Base-by-base conservation (phyloP, 2,329 filamentous ascomycete genomes). In the Aspergillus costaricaensis region DNA sequence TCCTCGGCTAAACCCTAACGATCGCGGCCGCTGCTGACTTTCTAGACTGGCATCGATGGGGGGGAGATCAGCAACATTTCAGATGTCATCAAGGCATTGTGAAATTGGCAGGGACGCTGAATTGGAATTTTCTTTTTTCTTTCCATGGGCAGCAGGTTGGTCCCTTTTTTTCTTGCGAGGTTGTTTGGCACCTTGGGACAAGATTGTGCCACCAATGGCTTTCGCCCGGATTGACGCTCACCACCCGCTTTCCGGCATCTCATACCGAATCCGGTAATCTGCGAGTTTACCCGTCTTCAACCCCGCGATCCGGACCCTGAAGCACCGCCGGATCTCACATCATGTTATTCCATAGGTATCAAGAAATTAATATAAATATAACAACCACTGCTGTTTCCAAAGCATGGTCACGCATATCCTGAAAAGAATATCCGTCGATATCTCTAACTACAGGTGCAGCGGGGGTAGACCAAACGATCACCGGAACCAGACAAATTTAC, bases 1-100 rank as follows among this genome's bases (percentile, higher is more conserved):
- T 68, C 67, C 74, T 76, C 74, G 74, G 73, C 72, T 76, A 76
- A 76, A 74, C 72, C 74, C 74, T 76, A 76, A 68, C 53, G 63
- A 65, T 61, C 39, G 30, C n/a, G 1, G 32, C 57, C 44, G 49
- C 58, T 48, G 48, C 23, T 32, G 39, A 55, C 51, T 17, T 27
- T 23, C 21, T 52, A 53, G 32, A 36, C 32, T 36, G 32, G 4
- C 12, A 5, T 15, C 32, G 1, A 36, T 36, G 32, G 32, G 12
- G 12, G 32, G 32, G 12, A 36, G 32, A 36, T 36, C 32, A 14
- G 32, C 32, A 14, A 36, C 32, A 14, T 15, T 36, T 14, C 3
- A 36, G 4, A 36, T 36, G 32, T 36, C 32, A 36, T 36, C 4
- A 12, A 36, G 32, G 12, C 5, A 36, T 36, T 2, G 32, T 36